Evolutionary conservation across 495 filamentous ascomycete genomes (phyloP).

Genomic region (Xylaria acuta): DNA sequence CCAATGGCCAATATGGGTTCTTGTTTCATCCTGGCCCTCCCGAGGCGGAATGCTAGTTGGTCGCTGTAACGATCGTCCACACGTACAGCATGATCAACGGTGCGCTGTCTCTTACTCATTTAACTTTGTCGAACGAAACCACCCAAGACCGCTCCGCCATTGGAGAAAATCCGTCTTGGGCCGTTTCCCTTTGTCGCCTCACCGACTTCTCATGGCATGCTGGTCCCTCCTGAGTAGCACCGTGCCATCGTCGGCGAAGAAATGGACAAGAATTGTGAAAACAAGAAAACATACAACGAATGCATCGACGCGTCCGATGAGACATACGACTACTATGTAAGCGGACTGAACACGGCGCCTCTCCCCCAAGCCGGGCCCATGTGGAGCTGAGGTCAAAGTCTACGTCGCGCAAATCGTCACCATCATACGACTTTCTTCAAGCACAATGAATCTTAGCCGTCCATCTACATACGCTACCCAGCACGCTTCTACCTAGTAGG

Average conservation of each 20-base stretch:
- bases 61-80: conserved; percentile 20
- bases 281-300: neutral
- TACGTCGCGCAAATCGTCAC: conserved; percentile 22
- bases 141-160: neutral
- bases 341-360: conserved; percentile 16
- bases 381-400: conserved; percentile 20
- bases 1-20: conserved; percentile 19
- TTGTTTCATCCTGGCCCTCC: conserved; percentile 20
- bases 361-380: conserved; percentile 7
- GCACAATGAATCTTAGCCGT: conserved; percentile 7
- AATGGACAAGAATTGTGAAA: neutral
- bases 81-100: conserved; percentile 20
- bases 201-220: conserved; percentile 24
- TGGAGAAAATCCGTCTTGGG: conserved; percentile 5
- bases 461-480: conserved; percentile 2
- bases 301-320: conserved; percentile 3
- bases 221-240: conserved; percentile 12
- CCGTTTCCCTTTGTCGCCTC: neutral
- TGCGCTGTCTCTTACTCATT: conserved; percentile 28
- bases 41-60: conserved; percentile 17
- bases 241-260: neutral
- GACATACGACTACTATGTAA: neutral
- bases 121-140: conserved; percentile 18
- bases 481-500: conserved; percentile 4
- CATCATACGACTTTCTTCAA: conserved; percentile 24